Percentiles rank a stretch among this genome's conserved stretches.
These are phyloP conservation scores for Wilcoxina mikolae DNA, from an alignment of 495 filamentous ascomycete species.

Conservation along the genomic window DNA sequence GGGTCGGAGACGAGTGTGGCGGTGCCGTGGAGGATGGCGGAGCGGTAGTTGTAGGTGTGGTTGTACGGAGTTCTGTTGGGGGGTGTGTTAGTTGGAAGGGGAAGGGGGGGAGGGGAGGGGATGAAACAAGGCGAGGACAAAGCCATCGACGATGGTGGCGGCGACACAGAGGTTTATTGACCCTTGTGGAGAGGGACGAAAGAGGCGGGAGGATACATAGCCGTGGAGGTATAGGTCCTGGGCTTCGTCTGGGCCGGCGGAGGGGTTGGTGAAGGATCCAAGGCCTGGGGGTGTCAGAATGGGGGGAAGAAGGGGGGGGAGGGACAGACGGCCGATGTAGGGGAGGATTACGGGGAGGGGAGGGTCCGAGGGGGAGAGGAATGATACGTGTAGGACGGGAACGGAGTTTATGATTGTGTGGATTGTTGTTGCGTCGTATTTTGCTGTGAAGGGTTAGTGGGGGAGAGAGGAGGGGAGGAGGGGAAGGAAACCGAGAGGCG, in stretches of 20 bases:
- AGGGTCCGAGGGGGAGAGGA: slow-evolving; percentile 38
- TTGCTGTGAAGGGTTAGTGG: slow-evolving; percentile 35
- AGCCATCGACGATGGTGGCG: slow-evolving; percentile 56
- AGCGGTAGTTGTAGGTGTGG: slow-evolving; percentile 84
- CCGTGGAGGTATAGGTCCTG: slow-evolving; percentile 79
- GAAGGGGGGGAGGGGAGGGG: too few relatives aligned
- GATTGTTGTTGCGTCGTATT: slow-evolving; percentile 61
- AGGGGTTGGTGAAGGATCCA: slow-evolving; percentile 46
- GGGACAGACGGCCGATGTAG: slow-evolving; percentile 83
- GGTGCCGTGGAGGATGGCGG: slow-evolving; percentile 62
- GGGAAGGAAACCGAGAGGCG: slow-evolving; percentile 45
- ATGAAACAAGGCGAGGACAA: slow-evolving; percentile 52
- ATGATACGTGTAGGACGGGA: slow-evolving; percentile 72
- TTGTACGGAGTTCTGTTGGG: slow-evolving; percentile 42
- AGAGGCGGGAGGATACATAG: slow-evolving; percentile 66
- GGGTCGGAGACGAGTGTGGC: slow-evolving; percentile 50
- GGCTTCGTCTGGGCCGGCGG: slow-evolving; percentile 45
- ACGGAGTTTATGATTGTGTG: slow-evolving; percentile 65
- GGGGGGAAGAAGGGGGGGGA: too few relatives aligned
- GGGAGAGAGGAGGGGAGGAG: slow-evolving; percentile 1
- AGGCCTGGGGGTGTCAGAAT: too few relatives aligned
- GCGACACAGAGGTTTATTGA: slow-evolving; percentile 46
- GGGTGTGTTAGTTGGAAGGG: too few relatives aligned
- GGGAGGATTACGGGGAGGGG: slow-evolving; percentile 67
- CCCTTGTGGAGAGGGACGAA: slow-evolving; percentile 47